Percentiles rank a stretch among this genome's conserved stretches.
These are phyloP conservation scores for Exidia glandulosa DNA, from an alignment of 768 basidiomycete species.

Conservation along the genomic window DNA sequence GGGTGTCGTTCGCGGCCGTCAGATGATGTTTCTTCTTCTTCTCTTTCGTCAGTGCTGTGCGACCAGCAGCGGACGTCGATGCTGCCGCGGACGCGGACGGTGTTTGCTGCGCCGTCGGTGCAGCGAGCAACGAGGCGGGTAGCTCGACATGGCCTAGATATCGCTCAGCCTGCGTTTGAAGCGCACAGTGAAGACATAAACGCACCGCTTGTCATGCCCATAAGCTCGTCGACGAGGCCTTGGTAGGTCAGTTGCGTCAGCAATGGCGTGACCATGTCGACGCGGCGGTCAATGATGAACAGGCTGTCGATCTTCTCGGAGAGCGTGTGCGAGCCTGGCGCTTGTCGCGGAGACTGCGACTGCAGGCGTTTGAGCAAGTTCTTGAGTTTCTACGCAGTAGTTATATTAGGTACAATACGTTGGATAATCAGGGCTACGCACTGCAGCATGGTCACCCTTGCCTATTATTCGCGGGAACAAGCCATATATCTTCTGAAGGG, in stretches of 20 bases:
- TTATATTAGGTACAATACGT: too few relatives aligned
- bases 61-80: not conserved
- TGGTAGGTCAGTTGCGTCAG: slow-evolving; percentile 95
- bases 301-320: slow-evolving; percentile 70
- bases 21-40: slow-evolving; percentile 86
- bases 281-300: slow-evolving; percentile 79
- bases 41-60: slow-evolving; percentile 33
- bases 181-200: slow-evolving; percentile 1
- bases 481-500: slow-evolving; percentile 78
- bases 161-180: slow-evolving; percentile 5
- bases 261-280: slow-evolving; percentile 92
- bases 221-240: slow-evolving; percentile 85
- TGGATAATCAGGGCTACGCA: slow-evolving; percentile 13
- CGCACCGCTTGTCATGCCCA: slow-evolving; percentile 84
- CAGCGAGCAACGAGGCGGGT: slow-evolving; percentile 57
- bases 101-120: slow-evolving; percentile 34
- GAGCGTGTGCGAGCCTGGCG: slow-evolving; percentile 31
- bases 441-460: slow-evolving; percentile 82
- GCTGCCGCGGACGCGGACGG: slow-evolving; percentile 2
- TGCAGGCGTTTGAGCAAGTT: slow-evolving; percentile 31
- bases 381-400: slow-evolving; percentile 34
- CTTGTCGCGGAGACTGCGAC: slow-evolving; percentile 20
- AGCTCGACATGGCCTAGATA: slow-evolving; percentile 64
- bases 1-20: slow-evolving; percentile 62
- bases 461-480: slow-evolving; percentile 83